Evolutionary conservation across 2,329 filamentous ascomycete genomes (phyloP).

Genomic region (Penicillium sclerotigenum): DNA sequence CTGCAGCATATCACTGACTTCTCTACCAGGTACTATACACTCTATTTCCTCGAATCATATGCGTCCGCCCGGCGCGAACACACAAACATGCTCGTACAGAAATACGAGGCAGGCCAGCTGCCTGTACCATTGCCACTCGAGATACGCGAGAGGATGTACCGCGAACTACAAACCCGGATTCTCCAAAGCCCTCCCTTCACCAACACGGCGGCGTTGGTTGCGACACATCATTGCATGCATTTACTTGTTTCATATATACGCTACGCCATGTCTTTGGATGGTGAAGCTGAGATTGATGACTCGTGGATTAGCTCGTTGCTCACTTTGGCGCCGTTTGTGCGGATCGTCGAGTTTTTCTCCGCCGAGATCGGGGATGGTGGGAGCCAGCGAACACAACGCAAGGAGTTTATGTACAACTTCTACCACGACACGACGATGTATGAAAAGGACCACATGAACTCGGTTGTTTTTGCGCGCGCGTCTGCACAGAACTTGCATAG

Average conservation of each 20-base stretch:
- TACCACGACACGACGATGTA: slow-evolving; percentile 38
- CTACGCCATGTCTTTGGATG: slow-evolving; percentile 36
- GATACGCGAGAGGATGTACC: slow-evolving; percentile 37
- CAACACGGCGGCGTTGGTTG: slow-evolving; percentile 38
- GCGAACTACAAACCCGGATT: slow-evolving; percentile 37
- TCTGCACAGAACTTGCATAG: slow-evolving; percentile 30
- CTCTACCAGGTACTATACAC: slow-evolving; percentile 37
- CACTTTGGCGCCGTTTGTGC: slow-evolving; percentile 38
- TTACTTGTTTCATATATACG: slow-evolving; percentile 41
- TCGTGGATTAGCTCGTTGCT: slow-evolving; percentile 43
- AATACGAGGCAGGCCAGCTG: slow-evolving; percentile 39
- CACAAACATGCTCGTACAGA: slow-evolving; percentile 36
- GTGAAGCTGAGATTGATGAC: slow-evolving; percentile 29
- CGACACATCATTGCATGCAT: slow-evolving; percentile 43
- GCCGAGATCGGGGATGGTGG: slow-evolving; percentile 44
- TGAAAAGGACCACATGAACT: slow-evolving; percentile 39
- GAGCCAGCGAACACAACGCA: slow-evolving; percentile 40
- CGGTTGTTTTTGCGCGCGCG: slow-evolving; percentile 35
- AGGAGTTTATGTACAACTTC: slow-evolving; percentile 45
- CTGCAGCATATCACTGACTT: background rate
- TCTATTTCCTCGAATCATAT: slow-evolving; percentile 44
- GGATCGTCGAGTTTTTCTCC: slow-evolving; percentile 43
- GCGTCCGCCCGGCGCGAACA: slow-evolving; percentile 37
- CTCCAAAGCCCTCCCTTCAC: slow-evolving; percentile 42
- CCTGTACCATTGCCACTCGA: slow-evolving; percentile 36